Evolutionary conservation across 371 early-diverging fungal genomes (phyloP), one percentile per base, ranked within the genome.

Genomic region (Entomophthora muscae): DNA sequence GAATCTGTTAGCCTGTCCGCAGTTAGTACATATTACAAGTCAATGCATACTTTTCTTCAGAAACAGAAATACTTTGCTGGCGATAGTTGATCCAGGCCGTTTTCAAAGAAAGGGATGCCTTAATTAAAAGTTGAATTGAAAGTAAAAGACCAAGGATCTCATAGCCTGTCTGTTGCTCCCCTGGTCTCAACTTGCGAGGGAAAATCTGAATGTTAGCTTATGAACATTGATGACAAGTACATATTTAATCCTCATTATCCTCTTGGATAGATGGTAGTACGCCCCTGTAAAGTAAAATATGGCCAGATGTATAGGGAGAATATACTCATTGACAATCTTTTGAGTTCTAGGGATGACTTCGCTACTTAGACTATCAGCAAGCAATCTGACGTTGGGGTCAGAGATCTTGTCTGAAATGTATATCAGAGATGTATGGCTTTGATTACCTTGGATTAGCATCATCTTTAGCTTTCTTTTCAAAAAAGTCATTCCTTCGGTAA

Each of bases 251-350:
- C 64, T 53, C 13, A 55, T 27, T 2, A 51, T 24, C 13, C 66
- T 52, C 29, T 64, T 64, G 10, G 66, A 66, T 52, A 66, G 42
- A 32, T 32, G 26, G 57, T 66, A 66, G 42, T 66, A 66, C 21
- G 52, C 58, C 17, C 64, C 63, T 26, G 30, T 57, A 52, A 66
- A 64, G 31, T 66, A 66, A 53, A 66, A 66, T 3, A 66, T 66
- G 21, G 64, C 60, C 2, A 66, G 52, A 53, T 66, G 63, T 17
- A 64, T 21, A n/a, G 66, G 10, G 23, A 52, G 64, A 24, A 64
- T 23, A 32, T 64, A 27, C 53, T 51, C 52, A 32, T 55, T 64
- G 21, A 59, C 28, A 26, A 64, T 52, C 56, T 10, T 29, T 5
- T 27, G 23, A 28, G 58, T 30, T 57, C 30, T 57, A 5, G 24